phyloP scores from a whole-genome alignment of 768 basidiomycete species.

The Phylloporus rhodoxanthus region DNA sequence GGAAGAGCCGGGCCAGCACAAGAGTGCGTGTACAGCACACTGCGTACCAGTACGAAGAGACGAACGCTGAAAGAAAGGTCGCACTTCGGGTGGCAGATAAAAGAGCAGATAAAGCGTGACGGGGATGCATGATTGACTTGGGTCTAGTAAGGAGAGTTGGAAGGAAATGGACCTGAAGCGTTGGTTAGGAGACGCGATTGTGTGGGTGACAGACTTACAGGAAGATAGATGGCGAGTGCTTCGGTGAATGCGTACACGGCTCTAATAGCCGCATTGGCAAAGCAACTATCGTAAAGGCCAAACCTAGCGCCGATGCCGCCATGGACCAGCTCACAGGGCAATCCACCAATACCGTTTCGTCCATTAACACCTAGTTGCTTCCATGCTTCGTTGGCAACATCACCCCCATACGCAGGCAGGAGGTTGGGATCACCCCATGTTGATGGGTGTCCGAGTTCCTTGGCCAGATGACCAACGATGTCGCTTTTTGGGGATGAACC shows the following conservation, averaged over 20 bases:
- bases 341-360: conserved; percentile 54
- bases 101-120: conserved; percentile 36
- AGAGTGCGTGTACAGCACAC: conserved; percentile 68
- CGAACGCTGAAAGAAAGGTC: conserved; percentile 65
- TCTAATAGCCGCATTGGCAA: conserved; percentile 51
- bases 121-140: conserved; percentile 41
- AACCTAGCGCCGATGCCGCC: conserved; percentile 43
- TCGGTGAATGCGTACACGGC: conserved; percentile 54
- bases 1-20: conserved; percentile 56
- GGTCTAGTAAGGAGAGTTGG: conserved; percentile 61
- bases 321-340: conserved; percentile 76
- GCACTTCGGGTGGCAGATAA: conserved; percentile 59
- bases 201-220: conserved; percentile 42
- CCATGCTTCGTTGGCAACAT: conserved; percentile 49
- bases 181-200: neutral
- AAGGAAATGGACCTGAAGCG: conserved; percentile 60
- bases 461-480: conserved; percentile 42
- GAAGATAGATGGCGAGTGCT: conserved; percentile 62
- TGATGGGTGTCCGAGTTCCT: conserved; percentile 51
- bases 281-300: conserved; percentile 52
- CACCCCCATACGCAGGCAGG: conserved; percentile 61
- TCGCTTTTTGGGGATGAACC: conserved; percentile 36
- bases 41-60: conserved; percentile 62
- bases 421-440: conserved; percentile 57
- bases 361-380: conserved; percentile 46